Evolutionary conservation across 2,329 filamentous ascomycete genomes (phyloP).

Genomic region (Cladosporium sphaerospermum): DNA sequence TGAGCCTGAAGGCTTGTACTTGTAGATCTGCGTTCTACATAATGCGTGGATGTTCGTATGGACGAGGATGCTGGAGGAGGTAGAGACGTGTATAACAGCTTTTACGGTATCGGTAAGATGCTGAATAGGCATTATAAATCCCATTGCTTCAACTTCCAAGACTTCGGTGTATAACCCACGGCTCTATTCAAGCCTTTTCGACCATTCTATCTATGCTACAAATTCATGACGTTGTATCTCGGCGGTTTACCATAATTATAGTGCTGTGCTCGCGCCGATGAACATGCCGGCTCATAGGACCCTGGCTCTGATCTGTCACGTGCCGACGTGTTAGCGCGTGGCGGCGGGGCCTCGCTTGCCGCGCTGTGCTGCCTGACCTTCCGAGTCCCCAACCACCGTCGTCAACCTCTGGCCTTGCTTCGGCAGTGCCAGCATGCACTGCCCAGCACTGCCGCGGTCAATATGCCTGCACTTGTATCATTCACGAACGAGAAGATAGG

Average conservation of each 20-base stretch:
- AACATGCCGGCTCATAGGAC: too few relatives aligned
- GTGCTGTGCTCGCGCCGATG: too few relatives aligned
- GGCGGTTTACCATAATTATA: too few relatives aligned
- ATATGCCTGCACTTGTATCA: not conserved
- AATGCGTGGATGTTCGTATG: not conserved
- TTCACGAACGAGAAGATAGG: constrained; percentile 1
- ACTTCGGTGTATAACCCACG: too few relatives aligned
- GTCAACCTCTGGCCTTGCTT: constrained; percentile 11
- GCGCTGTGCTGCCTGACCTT: not conserved
- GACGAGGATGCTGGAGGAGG: not conserved
- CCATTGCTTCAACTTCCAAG: too few relatives aligned
- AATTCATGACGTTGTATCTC: too few relatives aligned
- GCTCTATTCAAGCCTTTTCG: too few relatives aligned
- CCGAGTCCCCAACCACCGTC: not conserved
- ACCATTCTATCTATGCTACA: too few relatives aligned
- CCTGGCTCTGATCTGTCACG: too few relatives aligned
- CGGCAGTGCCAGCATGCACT: constrained; percentile 7
- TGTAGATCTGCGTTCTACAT: constrained; percentile 53
- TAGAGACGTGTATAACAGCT: constrained; percentile 6
- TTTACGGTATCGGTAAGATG: constrained; percentile 1
- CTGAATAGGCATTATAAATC: constrained; percentile 5
- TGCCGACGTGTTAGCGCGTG: not conserved
- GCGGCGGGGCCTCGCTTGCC: not conserved
- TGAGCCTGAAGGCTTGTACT: constrained; percentile 95
- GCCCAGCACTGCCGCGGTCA: not conserved